Evolutionary conservation across 768 basidiomycete genomes (phyloP).

Genomic region (Rhodotorula kratochvilovae): DNA sequence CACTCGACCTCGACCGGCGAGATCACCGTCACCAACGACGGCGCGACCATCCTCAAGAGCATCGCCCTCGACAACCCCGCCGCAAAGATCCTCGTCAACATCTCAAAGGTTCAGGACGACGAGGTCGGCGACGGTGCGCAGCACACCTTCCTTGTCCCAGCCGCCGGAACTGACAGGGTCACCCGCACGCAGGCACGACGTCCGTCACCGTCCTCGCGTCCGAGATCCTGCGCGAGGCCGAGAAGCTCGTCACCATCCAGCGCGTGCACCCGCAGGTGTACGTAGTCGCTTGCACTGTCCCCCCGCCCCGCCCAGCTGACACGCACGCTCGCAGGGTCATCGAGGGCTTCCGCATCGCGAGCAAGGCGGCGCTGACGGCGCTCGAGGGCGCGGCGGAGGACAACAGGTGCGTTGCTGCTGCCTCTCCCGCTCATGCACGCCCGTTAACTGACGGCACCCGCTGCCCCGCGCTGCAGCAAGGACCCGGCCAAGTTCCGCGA

Average conservation of each 20-base stretch:
- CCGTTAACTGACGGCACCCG: neutral
- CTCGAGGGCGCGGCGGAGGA: slow-evolving; percentile 77
- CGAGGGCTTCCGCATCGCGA: slow-evolving; percentile 92
- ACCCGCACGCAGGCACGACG: too few relatives aligned
- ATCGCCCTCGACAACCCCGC: slow-evolving; percentile 98
- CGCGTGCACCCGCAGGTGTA: slow-evolving; percentile 95
- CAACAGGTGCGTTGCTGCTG: slow-evolving; percentile 60
- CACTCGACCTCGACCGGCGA: slow-evolving; percentile 84
- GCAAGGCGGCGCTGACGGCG: slow-evolving; percentile 73
- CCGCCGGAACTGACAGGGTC: too few relatives aligned
- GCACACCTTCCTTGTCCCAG: too few relatives aligned
- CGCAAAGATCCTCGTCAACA: slow-evolving; percentile 98
- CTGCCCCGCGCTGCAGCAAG: slow-evolving; percentile 51
- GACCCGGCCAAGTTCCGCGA: slow-evolving; percentile 71
- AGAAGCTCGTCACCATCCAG: slow-evolving; percentile 74
- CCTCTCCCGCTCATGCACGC: too few relatives aligned
- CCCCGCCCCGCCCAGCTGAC: neutral
- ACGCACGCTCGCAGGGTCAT: slow-evolving; percentile 56
- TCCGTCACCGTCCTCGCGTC: slow-evolving; percentile 85
- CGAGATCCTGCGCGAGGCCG: slow-evolving; percentile 88
- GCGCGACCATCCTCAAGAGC: slow-evolving; percentile 94
- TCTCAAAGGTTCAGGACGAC: slow-evolving; percentile 99
- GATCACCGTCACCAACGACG: slow-evolving; percentile 97
- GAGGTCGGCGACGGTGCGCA: slow-evolving; percentile 94
- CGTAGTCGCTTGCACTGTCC: neutral